phyloP scores from a whole-genome alignment of 2,329 filamentous ascomycete species.

The Taxawa tesnikishii region DNA sequence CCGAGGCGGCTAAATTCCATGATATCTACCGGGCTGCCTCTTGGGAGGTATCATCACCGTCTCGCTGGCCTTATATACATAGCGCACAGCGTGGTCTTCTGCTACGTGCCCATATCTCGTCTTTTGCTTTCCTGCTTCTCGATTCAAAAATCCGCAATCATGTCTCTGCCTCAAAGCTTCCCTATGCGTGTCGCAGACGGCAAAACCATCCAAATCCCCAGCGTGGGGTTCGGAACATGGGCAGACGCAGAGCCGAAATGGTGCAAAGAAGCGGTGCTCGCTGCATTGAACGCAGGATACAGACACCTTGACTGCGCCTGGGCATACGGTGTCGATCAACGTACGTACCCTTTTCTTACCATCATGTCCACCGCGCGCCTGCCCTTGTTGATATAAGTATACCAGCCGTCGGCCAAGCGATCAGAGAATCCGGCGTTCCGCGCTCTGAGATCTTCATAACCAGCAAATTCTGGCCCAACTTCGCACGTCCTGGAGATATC shows the following conservation, averaged over 20 bases:
- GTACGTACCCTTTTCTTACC: no score
- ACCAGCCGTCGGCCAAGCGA: constrained; percentile 11
- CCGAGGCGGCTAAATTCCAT: no score
- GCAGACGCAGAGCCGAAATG: constrained; percentile 33
- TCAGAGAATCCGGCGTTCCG: constrained; percentile 13
- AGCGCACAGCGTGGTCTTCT: no score
- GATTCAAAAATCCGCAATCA: no score
- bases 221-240: constrained; percentile 61
- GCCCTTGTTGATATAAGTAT: neutral
- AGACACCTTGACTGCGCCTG: constrained; percentile 17
- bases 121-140: no score
- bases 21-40: no score
- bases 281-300: constrained; percentile 14
- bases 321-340: constrained; percentile 12
- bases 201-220: constrained; percentile 41
- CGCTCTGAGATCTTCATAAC: constrained; percentile 14
- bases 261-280: constrained; percentile 13
- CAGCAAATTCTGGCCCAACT: constrained; percentile 12
- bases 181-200: constrained; percentile 11
- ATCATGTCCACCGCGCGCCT: no score
- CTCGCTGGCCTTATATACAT: no score
- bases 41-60: no score
- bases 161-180: constrained; percentile 14
- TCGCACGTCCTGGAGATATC: constrained; percentile 12
- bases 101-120: no score